phyloP scores from a whole-genome alignment of 306 rosid genomes.

The Rubus idaeus region DNA sequence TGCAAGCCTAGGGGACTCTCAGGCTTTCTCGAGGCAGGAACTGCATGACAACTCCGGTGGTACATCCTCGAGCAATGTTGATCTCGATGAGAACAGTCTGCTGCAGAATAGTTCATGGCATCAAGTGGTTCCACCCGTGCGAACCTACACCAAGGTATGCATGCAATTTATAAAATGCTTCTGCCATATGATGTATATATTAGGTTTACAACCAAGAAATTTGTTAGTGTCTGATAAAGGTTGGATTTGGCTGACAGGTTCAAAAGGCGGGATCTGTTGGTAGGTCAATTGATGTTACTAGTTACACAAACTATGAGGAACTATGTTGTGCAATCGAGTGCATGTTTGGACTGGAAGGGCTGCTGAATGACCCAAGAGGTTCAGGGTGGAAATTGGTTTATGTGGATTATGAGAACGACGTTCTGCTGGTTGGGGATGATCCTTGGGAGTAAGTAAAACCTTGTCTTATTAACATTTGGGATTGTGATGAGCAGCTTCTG shows the following conservation, averaged over 20 bases:
- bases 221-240: not conserved
- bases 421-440: slow-evolving; percentile 90
- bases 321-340: slow-evolving; percentile 78
- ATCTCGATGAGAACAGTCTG: slow-evolving; percentile 80
- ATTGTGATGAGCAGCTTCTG: not conserved
- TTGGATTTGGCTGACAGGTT: slow-evolving; percentile 47
- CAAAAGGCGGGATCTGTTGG: slow-evolving; percentile 97
- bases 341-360: slow-evolving; percentile 91
- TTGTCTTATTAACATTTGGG: not conserved
- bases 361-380: slow-evolving; percentile 81
- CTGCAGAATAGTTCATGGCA: slow-evolving; percentile 85
- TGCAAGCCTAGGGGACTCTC: slow-evolving; percentile 71
- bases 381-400: slow-evolving; percentile 92
- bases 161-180: not conserved
- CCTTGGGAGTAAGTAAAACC: slow-evolving; percentile 86
- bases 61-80: slow-evolving; percentile 82
- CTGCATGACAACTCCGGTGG: slow-evolving; percentile 70
- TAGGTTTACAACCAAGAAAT: not conserved
- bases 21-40: slow-evolving; percentile 64
- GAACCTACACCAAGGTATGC: slow-evolving; percentile 84
- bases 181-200: not conserved
- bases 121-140: slow-evolving; percentile 65
- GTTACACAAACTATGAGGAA: slow-evolving; percentile 75
- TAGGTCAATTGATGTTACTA: slow-evolving; percentile 84
- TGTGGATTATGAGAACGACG: slow-evolving; percentile 89